A percentile compares a stretch with the other conserved stretches of the same genome.
Evolutionary conservation across 306 rosid species (phyloP).

Genomic region (Cucumis cinereus): DNA sequence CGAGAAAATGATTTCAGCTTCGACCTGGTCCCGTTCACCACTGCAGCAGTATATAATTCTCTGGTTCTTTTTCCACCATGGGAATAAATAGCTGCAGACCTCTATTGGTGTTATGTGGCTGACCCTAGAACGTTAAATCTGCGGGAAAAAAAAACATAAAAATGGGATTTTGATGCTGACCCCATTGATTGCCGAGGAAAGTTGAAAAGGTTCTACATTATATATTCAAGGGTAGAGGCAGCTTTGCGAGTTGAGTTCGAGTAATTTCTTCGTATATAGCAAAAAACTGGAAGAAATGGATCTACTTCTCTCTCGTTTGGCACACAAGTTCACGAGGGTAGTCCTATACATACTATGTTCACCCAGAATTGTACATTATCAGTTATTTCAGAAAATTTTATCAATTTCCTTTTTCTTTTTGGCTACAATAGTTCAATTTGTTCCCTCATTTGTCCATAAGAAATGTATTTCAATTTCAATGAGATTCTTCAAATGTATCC

Average conservation of each 20-base stretch:
- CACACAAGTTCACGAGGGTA: conserved; percentile 36
- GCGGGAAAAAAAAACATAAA: conserved; percentile 6
- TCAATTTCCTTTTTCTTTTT: conserved; percentile 16
- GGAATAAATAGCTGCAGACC: conserved; percentile 52
- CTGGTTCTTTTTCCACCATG: conserved; percentile 48
- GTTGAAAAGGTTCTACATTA: background rate
- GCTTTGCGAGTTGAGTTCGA: conserved; percentile 36
- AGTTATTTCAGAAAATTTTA: conserved; percentile 56
- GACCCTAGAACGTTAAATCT: conserved; percentile 21
- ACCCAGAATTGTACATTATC: conserved; percentile 66
- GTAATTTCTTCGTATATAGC: conserved; percentile 48
- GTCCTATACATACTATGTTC: conserved; percentile 18
- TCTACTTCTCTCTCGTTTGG: conserved; percentile 24
- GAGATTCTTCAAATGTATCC: background rate
- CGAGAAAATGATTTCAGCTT: conserved; percentile 26
- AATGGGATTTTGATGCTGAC: conserved; percentile 26
- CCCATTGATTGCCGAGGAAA: conserved; percentile 24
- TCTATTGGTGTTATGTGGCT: conserved; percentile 25
- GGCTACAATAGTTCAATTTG: conserved; percentile 14
- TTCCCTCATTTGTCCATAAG: conserved; percentile 2
- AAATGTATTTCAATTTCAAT: conserved; percentile 1
- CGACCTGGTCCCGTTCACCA: conserved; percentile 17
- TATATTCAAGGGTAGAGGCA: background rate
- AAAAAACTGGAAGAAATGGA: conserved; percentile 18
- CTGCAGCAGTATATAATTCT: conserved; percentile 50